Conservation (phyloP, 1,284 basidiomycete genomes). For the Ganoderma leucocontextum region DNA sequence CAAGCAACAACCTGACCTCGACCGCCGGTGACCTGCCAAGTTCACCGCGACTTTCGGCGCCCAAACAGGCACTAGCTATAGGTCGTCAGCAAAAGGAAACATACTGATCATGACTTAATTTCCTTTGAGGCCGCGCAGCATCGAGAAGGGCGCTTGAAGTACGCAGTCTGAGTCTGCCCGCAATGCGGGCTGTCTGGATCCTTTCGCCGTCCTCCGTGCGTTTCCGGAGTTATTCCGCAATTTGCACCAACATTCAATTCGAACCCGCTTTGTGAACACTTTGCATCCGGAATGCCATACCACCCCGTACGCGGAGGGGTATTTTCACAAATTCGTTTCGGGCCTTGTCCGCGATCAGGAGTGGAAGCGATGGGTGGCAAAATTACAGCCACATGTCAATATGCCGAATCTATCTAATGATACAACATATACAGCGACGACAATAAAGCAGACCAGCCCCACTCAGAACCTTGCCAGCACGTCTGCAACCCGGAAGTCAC, state of each 20-base stretch:
- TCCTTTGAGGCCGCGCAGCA: too few species aligned
- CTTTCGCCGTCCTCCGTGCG: not conserved
- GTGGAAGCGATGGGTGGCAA: not conserved
- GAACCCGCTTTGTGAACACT: not conserved
- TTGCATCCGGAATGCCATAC: not conserved
- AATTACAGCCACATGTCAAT: not conserved
- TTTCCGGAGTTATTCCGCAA: not conserved
- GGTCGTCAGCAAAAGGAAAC: too few species aligned
- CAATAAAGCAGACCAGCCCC: not conserved
- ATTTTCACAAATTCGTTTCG: not conserved
- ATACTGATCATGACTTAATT: too few species aligned
- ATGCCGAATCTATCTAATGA: not conserved
- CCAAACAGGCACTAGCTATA: too few species aligned
- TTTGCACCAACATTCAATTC: not conserved
- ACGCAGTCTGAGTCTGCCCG: too few species aligned
- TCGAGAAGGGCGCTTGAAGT: too few species aligned
- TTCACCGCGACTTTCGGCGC: too few species aligned
- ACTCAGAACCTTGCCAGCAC: slow-evolving; percentile 38
- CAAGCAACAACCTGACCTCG: too few species aligned
- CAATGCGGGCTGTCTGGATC: not conserved
- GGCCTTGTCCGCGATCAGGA: not conserved
- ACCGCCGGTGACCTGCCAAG: too few species aligned
- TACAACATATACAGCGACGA: slow-evolving; percentile 7
- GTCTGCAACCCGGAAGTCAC: slow-evolving; percentile 71
- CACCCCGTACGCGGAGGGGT: not conserved